A percentile compares a stretch with the other conserved stretches of the same genome.
phyloP scores from a whole-genome alignment of 768 basidiomycete species.

The Podaxis carcinomalis region DNA sequence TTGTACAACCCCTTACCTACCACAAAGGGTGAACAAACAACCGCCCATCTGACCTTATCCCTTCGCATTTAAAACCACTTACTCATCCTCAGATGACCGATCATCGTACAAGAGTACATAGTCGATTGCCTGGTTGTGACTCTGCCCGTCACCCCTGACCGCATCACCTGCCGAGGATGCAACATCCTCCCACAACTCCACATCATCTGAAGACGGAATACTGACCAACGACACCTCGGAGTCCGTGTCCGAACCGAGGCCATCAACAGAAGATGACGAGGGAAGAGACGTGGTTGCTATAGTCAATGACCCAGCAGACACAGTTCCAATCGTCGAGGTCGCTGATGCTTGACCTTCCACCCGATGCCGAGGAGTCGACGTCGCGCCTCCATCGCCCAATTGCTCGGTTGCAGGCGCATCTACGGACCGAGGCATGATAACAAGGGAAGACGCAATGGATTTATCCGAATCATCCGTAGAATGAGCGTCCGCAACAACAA shows the following conservation, averaged over 20 bases:
- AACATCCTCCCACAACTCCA: slow-evolving; percentile 56
- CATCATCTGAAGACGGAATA: slow-evolving; percentile 51
- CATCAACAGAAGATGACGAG: slow-evolving; percentile 16
- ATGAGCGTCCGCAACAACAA: slow-evolving; percentile 59
- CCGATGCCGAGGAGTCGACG: slow-evolving; percentile 15
- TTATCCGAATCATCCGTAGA: slow-evolving; percentile 31
- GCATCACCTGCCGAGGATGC: slow-evolving; percentile 29
- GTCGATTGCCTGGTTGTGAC: slow-evolving; percentile 35
- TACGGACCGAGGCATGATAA: slow-evolving; percentile 53
- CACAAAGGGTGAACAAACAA: not conserved
- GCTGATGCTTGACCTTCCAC: slow-evolving; percentile 21
- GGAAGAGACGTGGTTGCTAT: slow-evolving; percentile 15
- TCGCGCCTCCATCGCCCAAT: not conserved
- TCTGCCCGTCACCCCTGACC: slow-evolving; percentile 10
- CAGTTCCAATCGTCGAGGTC: slow-evolving; percentile 6
- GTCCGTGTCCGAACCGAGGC: slow-evolving; percentile 18
- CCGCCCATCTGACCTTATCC: not conserved
- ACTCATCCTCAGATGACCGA: slow-evolving; percentile 11
- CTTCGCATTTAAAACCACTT: not conserved
- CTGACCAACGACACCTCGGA: slow-evolving; percentile 58
- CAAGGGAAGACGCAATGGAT: slow-evolving; percentile 63
- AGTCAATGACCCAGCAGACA: slow-evolving; percentile 15
- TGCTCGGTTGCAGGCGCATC: slow-evolving; percentile 16
- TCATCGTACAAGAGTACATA: slow-evolving; percentile 76
- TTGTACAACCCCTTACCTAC: not conserved